phyloP scores from a whole-genome alignment of 2,329 filamentous ascomycete species.

The Thermomyces lanuginosus region DNA sequence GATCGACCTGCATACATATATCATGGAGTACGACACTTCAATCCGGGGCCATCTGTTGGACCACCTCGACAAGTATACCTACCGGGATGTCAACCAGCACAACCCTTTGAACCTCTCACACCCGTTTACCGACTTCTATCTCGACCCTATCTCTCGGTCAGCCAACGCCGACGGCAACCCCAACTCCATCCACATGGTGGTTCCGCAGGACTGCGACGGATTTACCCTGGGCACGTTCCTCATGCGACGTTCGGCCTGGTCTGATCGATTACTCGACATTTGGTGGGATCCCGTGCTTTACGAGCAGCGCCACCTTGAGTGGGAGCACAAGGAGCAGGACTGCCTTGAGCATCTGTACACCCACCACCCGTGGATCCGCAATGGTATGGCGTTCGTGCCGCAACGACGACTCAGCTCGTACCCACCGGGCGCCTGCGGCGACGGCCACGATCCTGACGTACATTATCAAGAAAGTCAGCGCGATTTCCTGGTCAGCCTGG shows the following conservation, averaged over 20 bases:
- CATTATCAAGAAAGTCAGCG: constrained; percentile 76
- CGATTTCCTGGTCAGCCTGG: constrained; percentile 97
- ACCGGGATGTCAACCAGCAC: constrained; percentile 91
- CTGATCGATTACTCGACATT: constrained; percentile 76
- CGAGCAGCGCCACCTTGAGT: constrained; percentile 97
- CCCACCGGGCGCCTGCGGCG: constrained; percentile 69
- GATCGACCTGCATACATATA: constrained; percentile 91
- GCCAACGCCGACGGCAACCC: constrained; percentile 58
- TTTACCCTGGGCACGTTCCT: constrained; percentile 98
- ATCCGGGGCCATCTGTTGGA: constrained; percentile 84
- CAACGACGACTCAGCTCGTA: constrained; percentile 93
- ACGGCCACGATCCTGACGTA: constrained; percentile 45
- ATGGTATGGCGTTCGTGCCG: constrained; percentile 73
- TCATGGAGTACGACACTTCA: constrained; percentile 91
- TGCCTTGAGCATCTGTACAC: constrained; percentile 82
- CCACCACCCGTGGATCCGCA: constrained; percentile 81
- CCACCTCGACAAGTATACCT: constrained; percentile 54
- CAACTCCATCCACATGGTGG: constrained; percentile 68
- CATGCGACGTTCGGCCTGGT: constrained; percentile 68
- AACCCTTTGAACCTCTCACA: constrained; percentile 91
- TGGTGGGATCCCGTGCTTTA: constrained; percentile 99
- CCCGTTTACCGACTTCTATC: constrained; percentile 54
- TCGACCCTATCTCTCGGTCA: constrained; percentile 60
- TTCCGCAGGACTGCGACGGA: constrained; percentile 85
- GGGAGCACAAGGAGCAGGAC: constrained; percentile 98